Evolutionary conservation across 257 asterid genomes (phyloP).

Genomic region (Solanum piurae): DNA sequence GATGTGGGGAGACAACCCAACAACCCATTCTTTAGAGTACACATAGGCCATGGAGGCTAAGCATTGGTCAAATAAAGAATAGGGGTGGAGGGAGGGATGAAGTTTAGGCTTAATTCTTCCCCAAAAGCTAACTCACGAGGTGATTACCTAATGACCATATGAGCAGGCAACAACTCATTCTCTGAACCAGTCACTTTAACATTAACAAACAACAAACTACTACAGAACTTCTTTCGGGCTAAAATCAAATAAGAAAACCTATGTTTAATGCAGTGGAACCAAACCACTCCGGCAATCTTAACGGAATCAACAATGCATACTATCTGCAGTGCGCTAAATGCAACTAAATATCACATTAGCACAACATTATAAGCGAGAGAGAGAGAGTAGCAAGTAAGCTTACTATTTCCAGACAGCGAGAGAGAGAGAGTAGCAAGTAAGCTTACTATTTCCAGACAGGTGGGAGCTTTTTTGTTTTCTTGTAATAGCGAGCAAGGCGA

Average conservation of each 20-base stretch:
- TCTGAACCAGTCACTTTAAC: neutral
- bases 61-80: neutral
- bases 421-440: neutral
- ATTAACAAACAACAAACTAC: neutral
- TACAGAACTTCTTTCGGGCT: neutral
- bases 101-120: neutral
- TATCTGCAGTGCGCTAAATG: neutral
- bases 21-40: neutral
- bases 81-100: neutral
- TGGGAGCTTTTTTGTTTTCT: conserved; percentile 92
- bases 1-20: neutral
- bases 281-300: neutral
- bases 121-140: neutral
- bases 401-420: conserved; percentile 78
- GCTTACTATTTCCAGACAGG: conserved; percentile 87
- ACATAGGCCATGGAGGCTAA: neutral
- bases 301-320: neutral
- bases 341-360: neutral
- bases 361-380: neutral
- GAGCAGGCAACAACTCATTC: neutral
- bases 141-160: neutral
- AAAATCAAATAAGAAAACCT: neutral
- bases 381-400: neutral
- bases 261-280: neutral
- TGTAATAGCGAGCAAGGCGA: conserved; percentile 92